phyloP scores from a whole-genome alignment of 108 stramenopile genomes.

The Pinguiococcus pyrenoidosus region DNA sequence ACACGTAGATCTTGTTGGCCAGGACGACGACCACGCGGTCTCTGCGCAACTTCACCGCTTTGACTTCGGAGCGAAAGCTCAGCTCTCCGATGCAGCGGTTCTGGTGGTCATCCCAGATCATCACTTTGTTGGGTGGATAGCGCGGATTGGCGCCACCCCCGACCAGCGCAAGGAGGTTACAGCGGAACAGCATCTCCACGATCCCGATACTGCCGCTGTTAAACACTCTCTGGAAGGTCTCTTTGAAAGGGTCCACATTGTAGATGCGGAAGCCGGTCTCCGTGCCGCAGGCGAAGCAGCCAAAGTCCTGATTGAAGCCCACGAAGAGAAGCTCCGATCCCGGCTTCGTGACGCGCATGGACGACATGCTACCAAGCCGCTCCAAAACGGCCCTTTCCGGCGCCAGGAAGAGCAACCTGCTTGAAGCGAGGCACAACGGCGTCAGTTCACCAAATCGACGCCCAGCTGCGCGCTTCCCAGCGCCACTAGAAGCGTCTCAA shows the following conservation, averaged over 20 bases:
- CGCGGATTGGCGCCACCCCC: conserved; percentile 73
- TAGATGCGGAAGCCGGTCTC: conserved; percentile 84
- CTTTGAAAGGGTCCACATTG: conserved; percentile 78
- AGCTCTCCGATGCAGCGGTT: conserved; percentile 81
- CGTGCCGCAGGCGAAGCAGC: conserved; percentile 55
- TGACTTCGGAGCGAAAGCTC: conserved; percentile 66
- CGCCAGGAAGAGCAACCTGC: no score
- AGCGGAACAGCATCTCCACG: conserved; percentile 97
- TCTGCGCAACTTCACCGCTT: conserved; percentile 71
- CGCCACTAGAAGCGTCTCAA: no score
- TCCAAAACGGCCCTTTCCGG: no score
- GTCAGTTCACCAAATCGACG: no score
- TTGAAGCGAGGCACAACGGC: no score
- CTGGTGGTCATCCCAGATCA: conserved; percentile 96
- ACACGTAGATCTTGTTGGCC: conserved; percentile 53
- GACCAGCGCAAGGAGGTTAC: conserved; percentile 90
- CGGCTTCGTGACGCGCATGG: conserved; percentile 25
- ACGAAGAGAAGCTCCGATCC: conserved; percentile 38
- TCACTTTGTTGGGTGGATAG: conserved; percentile 36
- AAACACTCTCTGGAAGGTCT: conserved; percentile 61
- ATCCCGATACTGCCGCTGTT: conserved; percentile 67
- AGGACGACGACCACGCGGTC: conserved; percentile 90
- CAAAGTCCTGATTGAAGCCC: conserved; percentile 46
- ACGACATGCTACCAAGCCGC: no score
- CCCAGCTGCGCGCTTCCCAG: no score